A percentile compares a stretch with the other conserved stretches of the same genome.
phyloP scores from a whole-genome alignment of 2,329 filamentous ascomycete genomes.

The Cercospora zeae-maydis region DNA sequence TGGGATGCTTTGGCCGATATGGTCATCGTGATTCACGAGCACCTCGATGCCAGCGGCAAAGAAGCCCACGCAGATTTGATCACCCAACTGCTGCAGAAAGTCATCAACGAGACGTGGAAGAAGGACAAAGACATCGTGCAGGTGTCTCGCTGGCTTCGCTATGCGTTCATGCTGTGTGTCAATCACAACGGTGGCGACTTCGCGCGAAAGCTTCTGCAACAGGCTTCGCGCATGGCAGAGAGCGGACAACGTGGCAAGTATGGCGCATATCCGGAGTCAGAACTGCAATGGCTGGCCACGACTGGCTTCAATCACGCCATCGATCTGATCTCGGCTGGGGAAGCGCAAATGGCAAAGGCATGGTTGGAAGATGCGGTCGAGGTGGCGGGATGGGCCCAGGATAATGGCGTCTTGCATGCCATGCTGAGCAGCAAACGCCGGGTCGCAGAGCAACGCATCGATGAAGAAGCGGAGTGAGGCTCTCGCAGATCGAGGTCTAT shows the following conservation, averaged over 20 bases:
- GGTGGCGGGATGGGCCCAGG: constrained; percentile 57
- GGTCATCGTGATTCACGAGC: constrained; percentile 43
- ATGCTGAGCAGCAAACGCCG: constrained; percentile 39
- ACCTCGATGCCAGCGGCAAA: constrained; percentile 18
- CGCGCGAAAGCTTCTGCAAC: constrained; percentile 53
- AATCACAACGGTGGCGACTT: constrained; percentile 42
- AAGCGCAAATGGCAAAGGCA: constrained; percentile 53
- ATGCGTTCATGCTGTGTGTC: constrained; percentile 67
- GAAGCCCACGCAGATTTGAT: constrained; percentile 19
- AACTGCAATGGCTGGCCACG: constrained; percentile 73
- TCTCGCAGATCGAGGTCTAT: neutral
- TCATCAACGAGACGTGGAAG: constrained; percentile 65
- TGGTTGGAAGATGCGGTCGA: constrained; percentile 64
- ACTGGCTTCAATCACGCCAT: constrained; percentile 67
- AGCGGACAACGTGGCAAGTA: constrained; percentile 22
- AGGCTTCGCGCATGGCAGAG: constrained; percentile 55
- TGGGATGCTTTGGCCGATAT: constrained; percentile 49
- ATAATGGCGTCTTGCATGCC: constrained; percentile 43
- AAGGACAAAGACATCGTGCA: constrained; percentile 53
- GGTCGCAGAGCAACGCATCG: constrained; percentile 20
- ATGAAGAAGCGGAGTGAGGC: neutral
- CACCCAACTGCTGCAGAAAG: constrained; percentile 53
- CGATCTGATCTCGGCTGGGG: constrained; percentile 58
- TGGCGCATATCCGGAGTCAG: constrained; percentile 57
- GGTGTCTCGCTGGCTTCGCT: constrained; percentile 73